Conservation (phyloP, 2,329 filamentous ascomycete genomes). For the Aspergillus pseudoterreus region DNA sequence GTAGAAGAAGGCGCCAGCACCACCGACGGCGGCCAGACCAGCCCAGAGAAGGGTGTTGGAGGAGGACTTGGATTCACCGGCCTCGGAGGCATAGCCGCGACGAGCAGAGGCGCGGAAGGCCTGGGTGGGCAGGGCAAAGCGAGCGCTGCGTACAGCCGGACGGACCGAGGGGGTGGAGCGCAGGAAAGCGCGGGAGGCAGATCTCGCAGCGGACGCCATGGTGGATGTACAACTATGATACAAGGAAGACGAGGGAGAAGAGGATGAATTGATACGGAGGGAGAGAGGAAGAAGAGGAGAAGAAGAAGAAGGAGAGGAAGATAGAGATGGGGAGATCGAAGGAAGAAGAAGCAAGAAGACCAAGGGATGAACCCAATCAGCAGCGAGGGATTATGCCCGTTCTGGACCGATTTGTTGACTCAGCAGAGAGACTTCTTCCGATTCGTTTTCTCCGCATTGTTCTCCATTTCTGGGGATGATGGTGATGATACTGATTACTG, state of each 20-base stretch:
- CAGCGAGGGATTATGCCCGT: conserved; percentile 6
- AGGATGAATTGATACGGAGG: background rate
- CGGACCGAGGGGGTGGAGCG: conserved; percentile 39
- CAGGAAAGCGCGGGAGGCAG: conserved; percentile 40
- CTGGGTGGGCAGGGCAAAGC: conserved; percentile 57
- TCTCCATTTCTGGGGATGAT: background rate
- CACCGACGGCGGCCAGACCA: conserved; percentile 58
- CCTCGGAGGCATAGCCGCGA: conserved; percentile 74
- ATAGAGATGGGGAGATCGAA: conserved; percentile 12
- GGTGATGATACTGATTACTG: too few relatives aligned
- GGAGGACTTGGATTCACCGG: conserved; percentile 49
- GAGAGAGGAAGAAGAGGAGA: conserved; percentile 3
- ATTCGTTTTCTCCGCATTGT: background rate
- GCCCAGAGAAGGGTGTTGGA: conserved; percentile 56
- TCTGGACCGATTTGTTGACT: conserved; percentile 19
- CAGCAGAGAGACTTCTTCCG: conserved; percentile 7
- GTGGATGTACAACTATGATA: conserved; percentile 9
- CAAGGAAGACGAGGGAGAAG: conserved; percentile 4
- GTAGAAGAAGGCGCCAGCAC: conserved; percentile 63
- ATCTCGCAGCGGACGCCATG: conserved; percentile 33
- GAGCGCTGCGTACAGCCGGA: conserved; percentile 51
- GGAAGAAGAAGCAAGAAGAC: conserved; percentile 4
- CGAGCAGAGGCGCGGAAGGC: conserved; percentile 70
- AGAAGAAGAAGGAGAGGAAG: conserved; percentile 1
- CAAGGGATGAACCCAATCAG: conserved; percentile 15